phyloP scores from a whole-genome alignment of 768 basidiomycete genomes.

The Punctularia strigosozonata region DNA sequence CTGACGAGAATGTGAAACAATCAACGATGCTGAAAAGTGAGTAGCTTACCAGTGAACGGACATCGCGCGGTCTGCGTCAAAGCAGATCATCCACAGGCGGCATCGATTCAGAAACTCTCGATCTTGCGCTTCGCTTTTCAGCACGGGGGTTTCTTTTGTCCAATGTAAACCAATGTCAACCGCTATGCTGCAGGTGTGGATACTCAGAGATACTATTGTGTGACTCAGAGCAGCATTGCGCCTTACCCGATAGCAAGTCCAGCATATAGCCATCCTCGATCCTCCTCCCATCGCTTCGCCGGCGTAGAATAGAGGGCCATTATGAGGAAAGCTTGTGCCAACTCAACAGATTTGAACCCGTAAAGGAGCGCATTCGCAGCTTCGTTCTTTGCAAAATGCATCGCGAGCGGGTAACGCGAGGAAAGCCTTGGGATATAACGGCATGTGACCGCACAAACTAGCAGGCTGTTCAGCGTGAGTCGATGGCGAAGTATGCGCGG shows the following conservation, averaged over 20 bases:
- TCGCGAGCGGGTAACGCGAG: conserved; percentile 77
- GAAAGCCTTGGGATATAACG: conserved; percentile 70
- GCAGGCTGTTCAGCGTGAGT: background rate
- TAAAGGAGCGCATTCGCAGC: conserved; percentile 69
- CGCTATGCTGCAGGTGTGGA: conserved; percentile 75
- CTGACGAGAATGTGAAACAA: too few species aligned
- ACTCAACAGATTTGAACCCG: conserved; percentile 57
- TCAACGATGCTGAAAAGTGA: too few species aligned
- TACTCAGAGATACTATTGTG: too few species aligned
- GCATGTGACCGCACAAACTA: conserved; percentile 80
- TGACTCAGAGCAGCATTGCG: too few species aligned
- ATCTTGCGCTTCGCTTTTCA: conserved; percentile 64
- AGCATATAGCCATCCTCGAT: conserved; percentile 82
- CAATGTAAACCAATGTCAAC: conserved; percentile 84
- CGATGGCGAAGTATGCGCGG: too few species aligned
- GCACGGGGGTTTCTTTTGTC: conserved; percentile 43
- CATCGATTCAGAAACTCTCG: conserved; percentile 78
- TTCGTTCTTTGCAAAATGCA: conserved; percentile 80
- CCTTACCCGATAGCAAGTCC: conserved; percentile 82
- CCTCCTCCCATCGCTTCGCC: conserved; percentile 80
- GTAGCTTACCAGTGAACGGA: too few species aligned
- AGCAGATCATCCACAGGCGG: conserved; percentile 87
- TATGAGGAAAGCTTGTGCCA: conserved; percentile 85
- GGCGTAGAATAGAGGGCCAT: conserved; percentile 77
- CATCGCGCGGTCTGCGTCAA: conserved; percentile 78